These are phyloP conservation scores for Acrasis kona DNA, from an alignment of 78 protist genomes.

Conservation along the genomic window DNA sequence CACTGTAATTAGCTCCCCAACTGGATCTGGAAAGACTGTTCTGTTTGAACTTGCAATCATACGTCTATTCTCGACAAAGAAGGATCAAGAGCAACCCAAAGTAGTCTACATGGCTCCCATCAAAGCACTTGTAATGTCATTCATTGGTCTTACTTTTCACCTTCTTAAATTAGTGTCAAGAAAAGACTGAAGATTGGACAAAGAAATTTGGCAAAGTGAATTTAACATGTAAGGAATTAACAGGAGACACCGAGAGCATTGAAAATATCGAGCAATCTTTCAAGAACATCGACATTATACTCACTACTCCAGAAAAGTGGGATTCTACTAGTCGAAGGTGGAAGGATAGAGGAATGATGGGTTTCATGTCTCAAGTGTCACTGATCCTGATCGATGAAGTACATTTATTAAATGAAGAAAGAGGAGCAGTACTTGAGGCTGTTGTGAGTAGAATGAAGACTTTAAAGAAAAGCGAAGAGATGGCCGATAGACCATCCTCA, in stretches of 20 bases:
- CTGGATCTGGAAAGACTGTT: constrained; percentile 58
- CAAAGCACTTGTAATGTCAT: too few relatives aligned
- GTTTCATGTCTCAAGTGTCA: constrained; percentile 3
- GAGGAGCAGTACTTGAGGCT: constrained; percentile 56
- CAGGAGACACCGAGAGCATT: constrained; percentile 27
- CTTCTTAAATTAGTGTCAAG: too few relatives aligned
- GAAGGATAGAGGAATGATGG: background rate
- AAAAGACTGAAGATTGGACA: constrained; percentile 37
- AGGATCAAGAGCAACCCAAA: background rate
- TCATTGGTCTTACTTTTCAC: too few relatives aligned
- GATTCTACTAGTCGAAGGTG: constrained; percentile 44
- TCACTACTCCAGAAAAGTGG: constrained; percentile 63
- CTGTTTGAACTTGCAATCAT: constrained; percentile 47
- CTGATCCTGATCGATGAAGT: constrained; percentile 55
- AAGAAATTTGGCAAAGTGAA: constrained; percentile 19
- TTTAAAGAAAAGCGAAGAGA: background rate
- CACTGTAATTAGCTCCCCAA: constrained; percentile 50
- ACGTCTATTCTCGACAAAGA: background rate
- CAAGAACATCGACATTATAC: background rate
- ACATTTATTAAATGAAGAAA: constrained; percentile 35
- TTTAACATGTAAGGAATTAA: background rate
- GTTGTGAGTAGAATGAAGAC: constrained; percentile 41
- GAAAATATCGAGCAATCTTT: background rate
- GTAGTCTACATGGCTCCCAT: constrained; percentile 61
- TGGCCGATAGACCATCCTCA: background rate